Evolutionary conservation across 345 rosid genomes (phyloP).

Genomic region (Acer campestre): DNA sequence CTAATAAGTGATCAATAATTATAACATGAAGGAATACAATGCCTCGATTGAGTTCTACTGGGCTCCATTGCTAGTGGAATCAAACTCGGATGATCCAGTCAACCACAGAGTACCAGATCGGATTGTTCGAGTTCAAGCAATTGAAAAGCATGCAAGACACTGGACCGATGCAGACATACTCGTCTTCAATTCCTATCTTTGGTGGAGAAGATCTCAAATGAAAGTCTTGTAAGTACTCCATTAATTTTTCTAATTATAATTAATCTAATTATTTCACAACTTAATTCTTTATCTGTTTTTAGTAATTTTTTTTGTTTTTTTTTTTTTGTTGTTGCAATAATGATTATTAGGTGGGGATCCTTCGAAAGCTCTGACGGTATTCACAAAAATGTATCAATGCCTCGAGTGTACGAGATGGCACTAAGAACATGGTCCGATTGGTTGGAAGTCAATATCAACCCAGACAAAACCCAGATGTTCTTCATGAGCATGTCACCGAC

Average conservation of each 20-base stretch:
- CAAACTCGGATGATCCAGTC: constrained; percentile 85
- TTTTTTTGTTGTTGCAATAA: background rate
- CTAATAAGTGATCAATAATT: constrained; percentile 10
- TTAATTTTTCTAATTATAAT: background rate
- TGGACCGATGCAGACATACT: constrained; percentile 82
- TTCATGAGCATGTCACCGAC: constrained; percentile 89
- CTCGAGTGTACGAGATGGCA: constrained; percentile 79
- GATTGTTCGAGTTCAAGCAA: constrained; percentile 73
- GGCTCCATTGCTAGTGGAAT: constrained; percentile 93
- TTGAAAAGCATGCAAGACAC: constrained; percentile 73
- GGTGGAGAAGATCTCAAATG: constrained; percentile 86
- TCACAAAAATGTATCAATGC: constrained; percentile 72
- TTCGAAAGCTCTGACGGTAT: constrained; percentile 62
- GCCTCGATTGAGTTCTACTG: constrained; percentile 86
- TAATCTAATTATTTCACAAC: background rate
- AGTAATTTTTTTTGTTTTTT: no score
- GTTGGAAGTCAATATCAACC: constrained; percentile 71
- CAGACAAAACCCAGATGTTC: constrained; percentile 68
- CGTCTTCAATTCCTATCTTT: constrained; percentile 80
- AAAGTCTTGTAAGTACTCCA: constrained; percentile 66
- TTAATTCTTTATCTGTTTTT: background rate
- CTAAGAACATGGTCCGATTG: constrained; percentile 78
- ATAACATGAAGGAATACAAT: constrained; percentile 62
- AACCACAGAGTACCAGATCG: constrained; percentile 72
- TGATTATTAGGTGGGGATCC: constrained; percentile 67